Conservation (phyloP, 139 green algal genomes). For the Ostreobium quekettii region DNA sequence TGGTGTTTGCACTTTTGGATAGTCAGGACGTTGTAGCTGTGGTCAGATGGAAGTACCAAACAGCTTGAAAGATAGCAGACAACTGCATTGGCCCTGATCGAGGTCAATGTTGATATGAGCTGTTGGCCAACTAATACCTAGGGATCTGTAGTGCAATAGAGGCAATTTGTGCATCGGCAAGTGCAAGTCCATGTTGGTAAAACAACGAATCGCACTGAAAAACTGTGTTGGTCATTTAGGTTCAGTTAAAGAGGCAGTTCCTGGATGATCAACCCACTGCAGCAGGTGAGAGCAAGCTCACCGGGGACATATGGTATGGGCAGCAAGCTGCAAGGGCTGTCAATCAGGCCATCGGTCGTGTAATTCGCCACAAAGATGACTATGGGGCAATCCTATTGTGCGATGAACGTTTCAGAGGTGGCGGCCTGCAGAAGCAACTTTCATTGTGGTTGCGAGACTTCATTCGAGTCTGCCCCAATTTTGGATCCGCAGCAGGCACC, state of each 20-base stretch:
- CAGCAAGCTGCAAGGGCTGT: slow-evolving; percentile 60
- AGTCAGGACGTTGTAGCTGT: too few relatives aligned
- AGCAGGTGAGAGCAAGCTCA: slow-evolving; percentile 24
- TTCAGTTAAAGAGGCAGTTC: slow-evolving; percentile 69
- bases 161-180: background rate
- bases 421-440: slow-evolving; percentile 40
- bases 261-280: slow-evolving; percentile 51
- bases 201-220: too few relatives aligned
- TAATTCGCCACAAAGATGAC: slow-evolving; percentile 88
- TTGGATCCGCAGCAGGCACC: slow-evolving; percentile 50
- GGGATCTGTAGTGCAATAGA: background rate
- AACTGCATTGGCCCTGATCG: background rate
- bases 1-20: too few relatives aligned
- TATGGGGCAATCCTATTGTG: slow-evolving; percentile 84
- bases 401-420: slow-evolving; percentile 62
- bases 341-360: slow-evolving; percentile 93
- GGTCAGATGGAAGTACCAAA: too few relatives aligned
- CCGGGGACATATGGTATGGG: slow-evolving; percentile 26
- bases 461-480: slow-evolving; percentile 43
- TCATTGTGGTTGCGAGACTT: slow-evolving; percentile 65
- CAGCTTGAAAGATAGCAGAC: background rate
- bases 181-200: background rate
- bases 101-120: background rate
- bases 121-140: background rate
- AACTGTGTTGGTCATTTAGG: too few relatives aligned